phyloP scores from a whole-genome alignment of 2,329 filamentous ascomycete genomes.

The Xylaria sp. region DNA sequence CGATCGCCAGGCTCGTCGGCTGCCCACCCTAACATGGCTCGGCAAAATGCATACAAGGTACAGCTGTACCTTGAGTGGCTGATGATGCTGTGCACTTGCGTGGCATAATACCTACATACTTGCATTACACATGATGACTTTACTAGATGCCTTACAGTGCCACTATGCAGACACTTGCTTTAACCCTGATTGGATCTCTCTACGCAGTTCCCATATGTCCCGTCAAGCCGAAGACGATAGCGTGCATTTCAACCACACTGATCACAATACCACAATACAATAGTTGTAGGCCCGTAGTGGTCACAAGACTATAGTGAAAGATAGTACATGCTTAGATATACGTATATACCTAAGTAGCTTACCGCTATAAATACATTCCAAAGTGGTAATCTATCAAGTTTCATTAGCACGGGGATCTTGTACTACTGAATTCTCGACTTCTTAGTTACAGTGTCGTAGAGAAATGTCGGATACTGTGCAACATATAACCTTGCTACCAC shows the following conservation, averaged over 20 bases:
- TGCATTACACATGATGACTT: not conserved
- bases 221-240: not conserved
- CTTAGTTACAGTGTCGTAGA: not conserved
- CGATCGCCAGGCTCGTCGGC: too few species aligned
- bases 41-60: not conserved
- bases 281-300: too few species aligned
- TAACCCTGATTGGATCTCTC: slow-evolving; percentile 8
- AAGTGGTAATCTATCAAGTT: not conserved
- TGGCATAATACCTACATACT: slow-evolving; percentile 6
- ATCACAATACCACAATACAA: not conserved
- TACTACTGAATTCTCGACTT: not conserved
- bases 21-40: not conserved
- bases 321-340: too few species aligned
- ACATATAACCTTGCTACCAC: not conserved
- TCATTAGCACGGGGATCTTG: not conserved
- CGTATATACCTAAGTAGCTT: not conserved
- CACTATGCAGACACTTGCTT: not conserved
- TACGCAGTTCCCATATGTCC: not conserved
- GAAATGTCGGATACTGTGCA: not conserved
- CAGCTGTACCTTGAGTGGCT: not conserved
- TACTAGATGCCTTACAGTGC: not conserved
- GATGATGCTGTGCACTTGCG: not conserved
- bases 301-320: too few species aligned
- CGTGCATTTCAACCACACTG: not conserved
- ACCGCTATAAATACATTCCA: not conserved